Conservation (phyloP, 148 eudicot species). For the Fagopyrum tataricum region DNA sequence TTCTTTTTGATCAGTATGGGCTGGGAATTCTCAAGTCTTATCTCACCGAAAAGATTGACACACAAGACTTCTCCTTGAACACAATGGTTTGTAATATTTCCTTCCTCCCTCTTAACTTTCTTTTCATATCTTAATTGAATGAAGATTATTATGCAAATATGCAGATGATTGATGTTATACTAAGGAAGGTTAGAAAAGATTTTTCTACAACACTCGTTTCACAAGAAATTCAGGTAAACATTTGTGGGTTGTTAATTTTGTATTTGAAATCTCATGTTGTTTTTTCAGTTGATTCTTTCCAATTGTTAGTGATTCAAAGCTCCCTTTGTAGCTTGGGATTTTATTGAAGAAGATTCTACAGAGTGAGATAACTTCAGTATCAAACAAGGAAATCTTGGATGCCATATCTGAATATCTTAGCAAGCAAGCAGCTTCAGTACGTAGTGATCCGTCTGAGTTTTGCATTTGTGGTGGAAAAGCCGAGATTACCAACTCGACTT, state of each 20-base stretch:
- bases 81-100: constrained; percentile 81
- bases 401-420: constrained; percentile 58
- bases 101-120: background rate
- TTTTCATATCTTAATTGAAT: background rate
- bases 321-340: constrained; percentile 51
- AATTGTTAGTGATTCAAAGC: background rate
- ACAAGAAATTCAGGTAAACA: constrained; percentile 64
- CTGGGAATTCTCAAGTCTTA: constrained; percentile 62
- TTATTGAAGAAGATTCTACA: constrained; percentile 53
- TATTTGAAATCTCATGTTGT: background rate
- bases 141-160: constrained; percentile 10
- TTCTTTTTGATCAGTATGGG: constrained; percentile 59
- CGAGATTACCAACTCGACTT: constrained; percentile 14
- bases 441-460: constrained; percentile 41
- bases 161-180: constrained; percentile 73
- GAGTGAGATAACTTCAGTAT: constrained; percentile 33
- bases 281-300: background rate
- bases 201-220: constrained; percentile 58
- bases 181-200: constrained; percentile 69
- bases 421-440: constrained; percentile 32
- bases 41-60: constrained; percentile 40
- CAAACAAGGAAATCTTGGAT: constrained; percentile 55
- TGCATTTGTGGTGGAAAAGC: constrained; percentile 73
- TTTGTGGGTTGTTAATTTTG: background rate
- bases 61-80: constrained; percentile 58